These are phyloP conservation scores for Heliamphora exappendiculata DNA, from an alignment of 148 eudicot genomes.

Conservation along the genomic window DNA sequence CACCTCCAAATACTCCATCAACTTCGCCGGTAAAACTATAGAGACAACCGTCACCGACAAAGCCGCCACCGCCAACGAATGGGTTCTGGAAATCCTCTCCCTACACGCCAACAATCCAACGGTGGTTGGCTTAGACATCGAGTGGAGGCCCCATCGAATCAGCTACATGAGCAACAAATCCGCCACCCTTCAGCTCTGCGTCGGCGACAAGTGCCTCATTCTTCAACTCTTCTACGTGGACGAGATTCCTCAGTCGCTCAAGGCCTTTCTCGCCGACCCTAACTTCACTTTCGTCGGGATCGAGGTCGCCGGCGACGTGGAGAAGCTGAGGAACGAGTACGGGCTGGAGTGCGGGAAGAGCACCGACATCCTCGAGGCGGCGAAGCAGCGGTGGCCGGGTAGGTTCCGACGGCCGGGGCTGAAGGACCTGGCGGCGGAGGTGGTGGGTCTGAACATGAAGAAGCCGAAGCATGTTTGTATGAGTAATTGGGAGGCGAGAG, in stretches of 20 bases:
- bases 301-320: not conserved
- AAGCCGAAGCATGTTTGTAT: slow-evolving; percentile 5
- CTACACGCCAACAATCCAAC: too few species aligned
- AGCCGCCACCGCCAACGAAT: too few species aligned
- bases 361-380: slow-evolving; percentile 8
- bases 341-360: not conserved
- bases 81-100: too few species aligned
- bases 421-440: not conserved
- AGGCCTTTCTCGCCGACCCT: not conserved
- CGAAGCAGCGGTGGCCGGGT: not conserved
- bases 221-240: slow-evolving; percentile 6
- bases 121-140: slow-evolving; percentile 18
- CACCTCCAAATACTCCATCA: too few species aligned
- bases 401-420: slow-evolving; percentile 6
- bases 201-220: slow-evolving; percentile 15
- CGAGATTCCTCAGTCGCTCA: slow-evolving; percentile 10
- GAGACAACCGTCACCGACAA: too few species aligned
- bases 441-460: slow-evolving; percentile 3
- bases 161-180: not conserved
- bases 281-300: slow-evolving; percentile 11
- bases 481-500: slow-evolving; percentile 10
- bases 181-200: slow-evolving; percentile 17
- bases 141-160: slow-evolving; percentile 9
- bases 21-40: too few species aligned
- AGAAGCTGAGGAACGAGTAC: not conserved